Percentiles rank a stretch among this genome's conserved stretches.
Evolutionary conservation across 768 basidiomycete species (phyloP).

Genomic region (Tulasnella sp.): DNA sequence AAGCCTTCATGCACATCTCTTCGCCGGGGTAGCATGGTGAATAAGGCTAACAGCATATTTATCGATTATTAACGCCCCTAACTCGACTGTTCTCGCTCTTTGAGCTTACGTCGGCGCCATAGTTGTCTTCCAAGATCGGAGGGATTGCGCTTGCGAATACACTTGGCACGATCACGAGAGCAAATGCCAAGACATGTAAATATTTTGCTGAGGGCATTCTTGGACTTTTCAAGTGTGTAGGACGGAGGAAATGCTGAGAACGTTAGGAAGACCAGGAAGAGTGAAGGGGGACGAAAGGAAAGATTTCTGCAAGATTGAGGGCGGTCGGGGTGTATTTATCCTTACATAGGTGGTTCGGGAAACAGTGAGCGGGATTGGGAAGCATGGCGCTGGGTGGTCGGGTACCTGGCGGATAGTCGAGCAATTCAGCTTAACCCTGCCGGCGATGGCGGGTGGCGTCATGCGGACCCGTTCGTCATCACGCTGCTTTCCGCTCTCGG

Average conservation of each 20-base stretch:
- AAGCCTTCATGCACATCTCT: slow-evolving; percentile 18
- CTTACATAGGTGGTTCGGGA: no score
- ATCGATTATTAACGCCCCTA: no score
- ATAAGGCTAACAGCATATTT: neutral
- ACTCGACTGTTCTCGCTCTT: neutral
- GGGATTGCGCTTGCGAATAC: neutral
- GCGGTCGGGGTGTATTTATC: no score
- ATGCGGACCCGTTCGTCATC: neutral
- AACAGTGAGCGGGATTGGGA: no score
- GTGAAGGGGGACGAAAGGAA: neutral
- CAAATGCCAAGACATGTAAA: neutral
- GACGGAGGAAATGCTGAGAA: neutral
- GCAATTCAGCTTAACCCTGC: no score
- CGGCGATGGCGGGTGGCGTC: neutral
- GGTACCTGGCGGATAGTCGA: no score
- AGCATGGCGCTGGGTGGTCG: no score
- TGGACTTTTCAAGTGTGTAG: neutral
- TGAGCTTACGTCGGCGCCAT: neutral
- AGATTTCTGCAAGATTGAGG: no score
- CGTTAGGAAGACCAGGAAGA: neutral
- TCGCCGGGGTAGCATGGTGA: neutral
- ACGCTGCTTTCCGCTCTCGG: neutral
- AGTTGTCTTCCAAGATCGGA: neutral
- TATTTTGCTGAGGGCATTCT: neutral
- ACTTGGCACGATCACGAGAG: neutral